These are phyloP conservation scores for Chlamydomonas sp. DNA, from an alignment of 139 green algal genomes.

Conservation along the genomic window DNA sequence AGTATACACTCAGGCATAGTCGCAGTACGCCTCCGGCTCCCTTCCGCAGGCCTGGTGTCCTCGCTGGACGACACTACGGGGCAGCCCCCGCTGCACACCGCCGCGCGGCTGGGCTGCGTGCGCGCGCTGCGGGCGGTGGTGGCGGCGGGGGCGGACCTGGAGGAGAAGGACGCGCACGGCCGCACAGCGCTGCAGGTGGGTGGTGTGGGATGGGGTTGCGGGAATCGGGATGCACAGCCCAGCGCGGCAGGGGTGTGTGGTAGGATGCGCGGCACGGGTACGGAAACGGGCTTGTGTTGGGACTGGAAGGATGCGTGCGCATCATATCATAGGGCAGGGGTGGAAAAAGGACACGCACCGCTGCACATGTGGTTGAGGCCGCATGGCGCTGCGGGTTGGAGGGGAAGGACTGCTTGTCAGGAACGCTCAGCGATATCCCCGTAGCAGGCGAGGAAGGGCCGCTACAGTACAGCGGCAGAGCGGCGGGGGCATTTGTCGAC, in stretches of 20 bases:
- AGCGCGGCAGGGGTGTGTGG: background rate
- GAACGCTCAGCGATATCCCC: background rate
- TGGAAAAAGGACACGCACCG: background rate
- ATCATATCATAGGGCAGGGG: no score
- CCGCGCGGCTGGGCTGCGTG: slow-evolving; percentile 10
- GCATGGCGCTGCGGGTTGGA: no score
- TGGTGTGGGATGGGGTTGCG: background rate
- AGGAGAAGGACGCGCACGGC: slow-evolving; percentile 37
- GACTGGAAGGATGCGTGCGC: no score
- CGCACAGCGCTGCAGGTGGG: slow-evolving; percentile 39
- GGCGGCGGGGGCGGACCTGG: slow-evolving; percentile 28
- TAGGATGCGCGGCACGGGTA: background rate
- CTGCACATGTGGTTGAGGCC: background rate
- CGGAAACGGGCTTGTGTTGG: background rate
- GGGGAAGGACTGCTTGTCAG: no score
- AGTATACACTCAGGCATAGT: no score
- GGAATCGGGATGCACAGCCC: no score
- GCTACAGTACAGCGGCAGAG: background rate
- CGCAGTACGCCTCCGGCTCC: no score
- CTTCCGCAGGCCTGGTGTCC: background rate
- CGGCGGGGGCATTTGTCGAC: background rate
- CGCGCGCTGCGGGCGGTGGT: slow-evolving; percentile 23
- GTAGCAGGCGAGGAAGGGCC: background rate
- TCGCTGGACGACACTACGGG: slow-evolving; percentile 1
- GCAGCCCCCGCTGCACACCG: slow-evolving; percentile 37